phyloP scores from a whole-genome alignment of 2,329 filamentous ascomycete species.

The Colletotrichum tanaceti region DNA sequence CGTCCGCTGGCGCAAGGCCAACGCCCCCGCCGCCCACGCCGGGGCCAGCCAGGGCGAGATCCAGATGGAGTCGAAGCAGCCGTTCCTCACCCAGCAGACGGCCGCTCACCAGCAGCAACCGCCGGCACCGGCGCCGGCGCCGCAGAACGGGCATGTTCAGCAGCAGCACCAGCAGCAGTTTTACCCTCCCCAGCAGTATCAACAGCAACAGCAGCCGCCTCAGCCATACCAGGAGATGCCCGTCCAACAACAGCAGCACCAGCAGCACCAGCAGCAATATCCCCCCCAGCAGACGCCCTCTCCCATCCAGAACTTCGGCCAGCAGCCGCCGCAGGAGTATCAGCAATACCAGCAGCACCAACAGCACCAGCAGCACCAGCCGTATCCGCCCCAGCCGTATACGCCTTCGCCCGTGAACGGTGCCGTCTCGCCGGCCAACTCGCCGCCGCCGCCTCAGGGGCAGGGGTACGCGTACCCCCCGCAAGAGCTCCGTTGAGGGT shows the following conservation, averaged over 20 bases:
- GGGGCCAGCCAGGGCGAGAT: conserved; percentile 45
- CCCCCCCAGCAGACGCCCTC: conserved; percentile 6
- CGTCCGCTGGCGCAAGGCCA: conserved; percentile 51
- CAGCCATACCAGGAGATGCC: conserved; percentile 30
- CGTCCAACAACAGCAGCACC: conserved; percentile 1
- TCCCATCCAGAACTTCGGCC: conserved; percentile 8
- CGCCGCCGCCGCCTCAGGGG: conserved; percentile 30
- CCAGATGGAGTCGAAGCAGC: conserved; percentile 48
- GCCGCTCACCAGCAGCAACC: conserved; percentile 42
- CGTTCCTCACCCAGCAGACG: conserved; percentile 35
- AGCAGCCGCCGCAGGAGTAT: conserved; percentile 19
- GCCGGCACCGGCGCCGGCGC: not conserved
- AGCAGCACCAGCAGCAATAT: conserved; percentile 22
- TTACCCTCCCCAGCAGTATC: conserved; percentile 18
- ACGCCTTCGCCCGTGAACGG: conserved; percentile 23
- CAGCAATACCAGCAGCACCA: conserved; percentile 22
- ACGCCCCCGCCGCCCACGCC: conserved; percentile 26
- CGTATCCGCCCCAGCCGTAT: conserved; percentile 21
- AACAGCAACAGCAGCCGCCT: conserved; percentile 20
- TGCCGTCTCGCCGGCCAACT: conserved; percentile 21
- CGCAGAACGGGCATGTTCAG: conserved; percentile 39
- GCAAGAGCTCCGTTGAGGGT: conserved; percentile 27
- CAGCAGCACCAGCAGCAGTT: conserved; percentile 23
- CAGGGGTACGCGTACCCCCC: conserved; percentile 20
- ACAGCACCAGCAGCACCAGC: conserved; percentile 28